phyloP scores from a whole-genome alignment of 2,329 filamentous ascomycete genomes.

The Paecilomyces dactylethromorphus region DNA sequence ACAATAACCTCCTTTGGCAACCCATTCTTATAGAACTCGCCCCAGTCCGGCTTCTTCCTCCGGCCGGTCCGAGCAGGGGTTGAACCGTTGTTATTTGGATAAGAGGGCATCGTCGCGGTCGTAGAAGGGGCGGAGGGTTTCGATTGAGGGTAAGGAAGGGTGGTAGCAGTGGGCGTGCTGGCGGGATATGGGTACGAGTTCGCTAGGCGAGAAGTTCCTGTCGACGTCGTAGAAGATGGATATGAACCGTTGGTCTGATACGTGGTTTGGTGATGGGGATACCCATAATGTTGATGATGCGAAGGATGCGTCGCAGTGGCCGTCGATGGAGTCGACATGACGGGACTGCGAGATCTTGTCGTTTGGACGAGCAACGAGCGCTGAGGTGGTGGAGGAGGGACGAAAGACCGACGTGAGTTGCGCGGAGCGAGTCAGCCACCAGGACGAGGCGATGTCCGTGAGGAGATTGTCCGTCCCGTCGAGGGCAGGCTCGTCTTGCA shows the following conservation, averaged over 20 bases:
- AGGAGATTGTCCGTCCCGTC: neutral
- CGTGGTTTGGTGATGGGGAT: slow-evolving; percentile 47
- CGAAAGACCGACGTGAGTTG: neutral
- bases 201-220: slow-evolving; percentile 34
- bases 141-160: slow-evolving; percentile 26
- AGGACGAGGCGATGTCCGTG: neutral
- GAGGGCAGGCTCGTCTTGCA: neutral
- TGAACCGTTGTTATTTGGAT: slow-evolving; percentile 33
- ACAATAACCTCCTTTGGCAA: slow-evolving; percentile 79
- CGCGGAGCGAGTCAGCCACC: neutral
- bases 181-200: slow-evolving; percentile 38
- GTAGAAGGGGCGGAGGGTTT: slow-evolving; percentile 31
- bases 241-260: slow-evolving; percentile 51
- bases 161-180: slow-evolving; percentile 23
- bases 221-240: slow-evolving; percentile 40
- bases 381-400: neutral
- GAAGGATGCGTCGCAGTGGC: slow-evolving; percentile 66
- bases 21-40: slow-evolving; percentile 74
- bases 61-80: slow-evolving; percentile 35
- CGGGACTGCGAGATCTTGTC: slow-evolving; percentile 11
- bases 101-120: slow-evolving; percentile 25
- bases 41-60: slow-evolving; percentile 65
- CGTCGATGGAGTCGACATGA: slow-evolving; percentile 77
- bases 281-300: slow-evolving; percentile 59
- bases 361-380: neutral